Base-by-base conservation (phyloP, 2,329 filamentous ascomycete genomes). In the Pestalotiopsis sp. region DNA sequence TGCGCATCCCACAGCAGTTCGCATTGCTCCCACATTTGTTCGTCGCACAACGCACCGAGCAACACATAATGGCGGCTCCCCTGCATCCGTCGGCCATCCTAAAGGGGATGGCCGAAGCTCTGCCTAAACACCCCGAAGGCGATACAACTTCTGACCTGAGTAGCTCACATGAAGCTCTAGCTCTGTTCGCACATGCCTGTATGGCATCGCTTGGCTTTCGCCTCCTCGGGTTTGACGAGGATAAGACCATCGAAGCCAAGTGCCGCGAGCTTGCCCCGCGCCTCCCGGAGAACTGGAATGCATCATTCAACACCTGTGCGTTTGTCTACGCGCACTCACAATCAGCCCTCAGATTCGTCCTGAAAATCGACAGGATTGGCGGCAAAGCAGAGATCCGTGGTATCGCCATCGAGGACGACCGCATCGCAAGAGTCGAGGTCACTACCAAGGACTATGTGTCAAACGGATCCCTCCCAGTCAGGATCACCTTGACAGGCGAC, bases 311-410 rank as follows among this genome's bases (percentile, higher is more conserved):
- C 70, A 90, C 90, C 14, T 92, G 93, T 78, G 89, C 91, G 68
- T 98, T 98, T 80, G 89, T 94, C 71, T 98, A 98, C 82, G 89
- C 90, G 3, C 95, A 98, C 80, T 85, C 89, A 27, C 93, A 97
- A 78, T 97, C 94, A 0, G 91, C 94, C 17, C 93, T 95, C 88
- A 89, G 91, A 69, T 97, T 92, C 77, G 85, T 97, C 36, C 79
- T 98, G 73, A 95, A 94, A 78, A 82, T 97, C 71, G 94, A 92
- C 78, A 89, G 94, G 66, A 87, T 98, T 74, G 94, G 95, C 58
- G 87, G 87, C 74, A 97, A 95, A 77, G 91, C 92, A n/a, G 91
- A 97, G 70, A 85, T 98, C 52, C 90, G 94, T 74, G 95, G 91
- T 3, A 85, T 97, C 56, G 94, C 89, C 1, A 80, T 95, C 17